Percentiles rank a stretch among this genome's conserved stretches.
Evolutionary conservation across 176 grass and related monocot species (phyloP).

Genomic region (Thalia dealbata): DNA sequence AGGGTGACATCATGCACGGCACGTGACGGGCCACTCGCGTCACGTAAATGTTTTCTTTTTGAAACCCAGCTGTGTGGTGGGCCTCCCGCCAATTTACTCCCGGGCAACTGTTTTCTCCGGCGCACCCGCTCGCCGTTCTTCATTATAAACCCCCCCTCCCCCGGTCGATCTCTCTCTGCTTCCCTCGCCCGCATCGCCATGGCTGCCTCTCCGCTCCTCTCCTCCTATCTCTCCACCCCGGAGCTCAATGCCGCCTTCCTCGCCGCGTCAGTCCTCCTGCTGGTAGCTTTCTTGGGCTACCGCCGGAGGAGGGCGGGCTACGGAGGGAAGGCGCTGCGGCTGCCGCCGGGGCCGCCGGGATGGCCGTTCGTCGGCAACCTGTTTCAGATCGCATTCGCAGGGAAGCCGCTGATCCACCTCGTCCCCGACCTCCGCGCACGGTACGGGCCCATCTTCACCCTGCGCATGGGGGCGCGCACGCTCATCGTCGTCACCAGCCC

Average conservation of each 20-base stretch:
- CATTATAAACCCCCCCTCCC: too few relatives aligned
- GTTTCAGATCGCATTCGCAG: conserved; percentile 69
- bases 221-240: too few relatives aligned
- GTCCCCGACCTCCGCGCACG: conserved; percentile 38
- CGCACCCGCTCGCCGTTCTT: too few relatives aligned
- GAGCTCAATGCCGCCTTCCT: background rate
- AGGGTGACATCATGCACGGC: too few relatives aligned
- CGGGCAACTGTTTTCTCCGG: too few relatives aligned
- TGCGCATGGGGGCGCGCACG: conserved; percentile 78
- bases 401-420: conserved; percentile 81
- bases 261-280: background rate
- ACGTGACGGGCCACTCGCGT: too few relatives aligned
- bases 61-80: too few relatives aligned
- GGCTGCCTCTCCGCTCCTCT: too few relatives aligned
- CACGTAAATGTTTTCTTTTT: too few relatives aligned
- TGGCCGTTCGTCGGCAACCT: conserved; percentile 80
- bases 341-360: conserved; percentile 26
- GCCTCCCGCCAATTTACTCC: too few relatives aligned
- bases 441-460: conserved; percentile 71
- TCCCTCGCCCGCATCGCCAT: too few relatives aligned
- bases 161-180: too few relatives aligned
- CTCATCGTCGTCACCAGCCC: conserved; percentile 66
- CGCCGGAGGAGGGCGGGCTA: conserved; percentile 29
- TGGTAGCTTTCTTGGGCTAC: background rate
- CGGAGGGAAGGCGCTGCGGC: conserved; percentile 38